A percentile compares a stretch with the other conserved stretches of the same genome.
Evolutionary conservation across 2,329 filamentous ascomycete species (phyloP).

Genomic region (Stachybotrys echinatus): DNA sequence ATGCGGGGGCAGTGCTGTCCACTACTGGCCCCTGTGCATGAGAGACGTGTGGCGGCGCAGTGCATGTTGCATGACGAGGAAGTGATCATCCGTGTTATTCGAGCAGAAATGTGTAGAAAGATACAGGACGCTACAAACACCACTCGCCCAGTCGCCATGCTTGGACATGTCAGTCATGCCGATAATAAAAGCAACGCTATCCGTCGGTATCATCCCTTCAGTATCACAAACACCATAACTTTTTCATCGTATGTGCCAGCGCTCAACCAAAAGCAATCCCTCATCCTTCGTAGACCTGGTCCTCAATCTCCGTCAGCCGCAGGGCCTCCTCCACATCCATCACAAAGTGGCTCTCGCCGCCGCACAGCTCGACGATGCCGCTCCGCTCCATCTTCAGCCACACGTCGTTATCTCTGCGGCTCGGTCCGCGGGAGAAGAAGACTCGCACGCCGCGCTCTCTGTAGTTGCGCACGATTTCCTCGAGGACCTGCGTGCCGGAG

Average conservation of each 20-base stretch:
- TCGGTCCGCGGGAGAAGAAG: slow-evolving; percentile 62
- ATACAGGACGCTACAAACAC: no score
- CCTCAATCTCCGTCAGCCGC: slow-evolving; percentile 61
- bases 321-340: slow-evolving; percentile 80
- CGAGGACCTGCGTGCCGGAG: slow-evolving; percentile 84
- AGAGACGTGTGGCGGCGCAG: no score
- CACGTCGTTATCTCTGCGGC: slow-evolving; percentile 45
- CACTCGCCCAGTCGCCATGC: neutral
- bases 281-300: no score
- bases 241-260: neutral
- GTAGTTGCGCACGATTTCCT: slow-evolving; percentile 82
- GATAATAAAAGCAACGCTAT: neutral
- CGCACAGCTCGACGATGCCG: slow-evolving; percentile 80
- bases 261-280: neutral
- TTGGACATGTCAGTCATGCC: neutral
- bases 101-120: no score
- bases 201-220: neutral
- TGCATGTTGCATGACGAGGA: no score
- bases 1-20: no score
- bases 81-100: no score
- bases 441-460: slow-evolving; percentile 70
- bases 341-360: slow-evolving; percentile 74
- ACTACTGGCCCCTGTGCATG: no score
- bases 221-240: neutral
- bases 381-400: slow-evolving; percentile 70